phyloP scores from a whole-genome alignment of 2,329 filamentous ascomycete species.

The Aspergillus aculeatinus region DNA sequence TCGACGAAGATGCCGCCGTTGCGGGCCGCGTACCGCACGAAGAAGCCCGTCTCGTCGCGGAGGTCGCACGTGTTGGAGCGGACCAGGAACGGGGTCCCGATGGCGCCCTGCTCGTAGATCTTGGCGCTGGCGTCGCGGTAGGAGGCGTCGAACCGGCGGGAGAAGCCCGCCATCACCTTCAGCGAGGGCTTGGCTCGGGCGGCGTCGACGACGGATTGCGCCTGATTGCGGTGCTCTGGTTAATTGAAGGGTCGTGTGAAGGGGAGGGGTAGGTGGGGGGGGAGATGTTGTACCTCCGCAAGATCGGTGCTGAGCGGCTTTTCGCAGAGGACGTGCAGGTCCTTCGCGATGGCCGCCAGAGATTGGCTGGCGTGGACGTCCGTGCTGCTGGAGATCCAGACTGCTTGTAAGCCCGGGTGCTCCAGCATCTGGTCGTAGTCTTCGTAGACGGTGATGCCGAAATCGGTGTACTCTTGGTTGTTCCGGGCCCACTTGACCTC shows the following conservation, averaged over 20 bases:
- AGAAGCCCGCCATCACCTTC: conserved; percentile 63
- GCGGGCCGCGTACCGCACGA: conserved; percentile 61
- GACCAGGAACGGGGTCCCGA: conserved; percentile 58
- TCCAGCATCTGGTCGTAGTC: conserved; percentile 53
- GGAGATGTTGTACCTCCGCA: conserved; percentile 44
- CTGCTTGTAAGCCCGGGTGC: conserved; percentile 50
- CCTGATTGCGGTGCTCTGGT: conserved; percentile 35
- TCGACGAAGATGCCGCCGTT: conserved; percentile 65
- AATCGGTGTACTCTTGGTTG: conserved; percentile 43
- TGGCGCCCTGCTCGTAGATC: conserved; percentile 47
- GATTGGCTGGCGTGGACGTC: conserved; percentile 52
- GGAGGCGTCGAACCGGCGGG: conserved; percentile 59
- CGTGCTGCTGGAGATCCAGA: conserved; percentile 51
- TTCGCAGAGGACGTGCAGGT: conserved; percentile 53
- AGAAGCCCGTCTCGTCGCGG: conserved; percentile 60
- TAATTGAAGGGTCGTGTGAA: background rate
- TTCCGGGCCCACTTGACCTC: conserved; percentile 46
- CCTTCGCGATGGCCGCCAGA: conserved; percentile 50
- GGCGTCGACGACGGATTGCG: conserved; percentile 55
- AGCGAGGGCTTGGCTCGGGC: conserved; percentile 51
- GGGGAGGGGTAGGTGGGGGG: too few species aligned
- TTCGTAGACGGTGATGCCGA: conserved; percentile 47
- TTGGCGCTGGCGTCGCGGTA: conserved; percentile 57
- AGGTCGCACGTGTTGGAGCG: conserved; percentile 64
- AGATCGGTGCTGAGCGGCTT: conserved; percentile 51